phyloP scores from a whole-genome alignment of 495 filamentous ascomycete genomes.

The Aspergillus heteromorphus region DNA sequence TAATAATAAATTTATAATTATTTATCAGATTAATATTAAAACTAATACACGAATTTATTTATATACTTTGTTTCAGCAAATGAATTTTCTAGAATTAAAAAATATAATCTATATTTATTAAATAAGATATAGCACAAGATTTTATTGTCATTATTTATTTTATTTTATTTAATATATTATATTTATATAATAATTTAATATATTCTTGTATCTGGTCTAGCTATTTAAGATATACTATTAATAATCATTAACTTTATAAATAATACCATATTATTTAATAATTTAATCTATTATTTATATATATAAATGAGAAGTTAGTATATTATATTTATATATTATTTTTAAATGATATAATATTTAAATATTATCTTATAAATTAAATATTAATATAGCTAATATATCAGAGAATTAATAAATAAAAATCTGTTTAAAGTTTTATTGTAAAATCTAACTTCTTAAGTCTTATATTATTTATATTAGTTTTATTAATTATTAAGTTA shows the following conservation, averaged over 20 bases:
- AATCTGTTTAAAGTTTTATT: neutral
- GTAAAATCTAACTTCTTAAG: neutral
- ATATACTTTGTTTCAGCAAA: no score
- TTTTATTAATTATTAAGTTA: no score
- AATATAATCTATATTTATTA: neutral
- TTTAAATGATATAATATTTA: neutral
- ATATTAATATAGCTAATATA: neutral
- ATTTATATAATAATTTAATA: neutral
- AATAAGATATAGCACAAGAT: no score
- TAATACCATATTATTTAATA: no score
- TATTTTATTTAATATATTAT: neutral
- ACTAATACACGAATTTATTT: neutral
- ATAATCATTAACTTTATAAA: no score
- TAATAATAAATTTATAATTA: neutral
- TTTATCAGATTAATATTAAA: neutral
- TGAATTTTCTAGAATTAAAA: no score
- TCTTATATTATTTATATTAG: neutral
- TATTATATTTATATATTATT: neutral
- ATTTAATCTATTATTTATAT: neutral
- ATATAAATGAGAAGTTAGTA: neutral
- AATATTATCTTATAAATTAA: neutral
- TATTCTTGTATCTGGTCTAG: neutral
- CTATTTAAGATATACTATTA: no score
- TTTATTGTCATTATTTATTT: neutral
- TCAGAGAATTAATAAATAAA: neutral